Percentiles rank a stretch among this genome's conserved stretches.
Evolutionary conservation across 2,329 filamentous ascomycete genomes (phyloP).

Genomic region (Plectosphaerella sp.): DNA sequence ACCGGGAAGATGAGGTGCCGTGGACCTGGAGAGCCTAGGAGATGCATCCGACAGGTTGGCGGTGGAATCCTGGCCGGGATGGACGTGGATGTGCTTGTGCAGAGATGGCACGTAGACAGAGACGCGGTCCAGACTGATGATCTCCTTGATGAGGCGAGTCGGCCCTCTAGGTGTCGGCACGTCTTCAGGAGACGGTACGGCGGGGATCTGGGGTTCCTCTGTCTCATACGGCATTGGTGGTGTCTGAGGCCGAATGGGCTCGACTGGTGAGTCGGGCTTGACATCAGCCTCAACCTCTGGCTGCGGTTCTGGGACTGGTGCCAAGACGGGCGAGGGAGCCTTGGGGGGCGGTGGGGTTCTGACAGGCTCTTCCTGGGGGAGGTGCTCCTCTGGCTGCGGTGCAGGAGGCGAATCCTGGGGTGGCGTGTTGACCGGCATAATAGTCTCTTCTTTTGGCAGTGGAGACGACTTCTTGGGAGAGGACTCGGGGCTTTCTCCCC

Average conservation of each 20-base stretch:
- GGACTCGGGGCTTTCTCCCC: constrained; percentile 30
- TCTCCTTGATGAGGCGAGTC: constrained; percentile 51
- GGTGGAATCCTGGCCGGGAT: constrained; percentile 19
- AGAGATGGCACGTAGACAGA: constrained; percentile 50
- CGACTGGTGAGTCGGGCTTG: neutral
- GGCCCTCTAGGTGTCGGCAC: constrained; percentile 46
- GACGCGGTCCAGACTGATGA: constrained; percentile 44
- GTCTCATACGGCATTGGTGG: no score
- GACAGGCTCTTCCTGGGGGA: no score
- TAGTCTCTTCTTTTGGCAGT: neutral
- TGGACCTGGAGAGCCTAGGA: constrained; percentile 26
- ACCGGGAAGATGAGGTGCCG: constrained; percentile 52
- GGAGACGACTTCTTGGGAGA: neutral
- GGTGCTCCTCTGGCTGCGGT: no score
- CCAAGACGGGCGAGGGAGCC: neutral
- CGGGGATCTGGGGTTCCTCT: no score
- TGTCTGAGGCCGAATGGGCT: no score
- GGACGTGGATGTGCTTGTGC: constrained; percentile 37
- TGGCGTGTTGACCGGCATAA: no score
- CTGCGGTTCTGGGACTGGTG: neutral
- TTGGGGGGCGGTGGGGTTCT: neutral
- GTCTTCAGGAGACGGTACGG: constrained; percentile 27
- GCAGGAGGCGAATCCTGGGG: no score
- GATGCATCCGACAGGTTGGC: constrained; percentile 21
- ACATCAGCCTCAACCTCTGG: neutral